Base-by-base conservation (phyloP, 2,329 filamentous ascomycete genomes). In the Rutstroemia sp. region DNA sequence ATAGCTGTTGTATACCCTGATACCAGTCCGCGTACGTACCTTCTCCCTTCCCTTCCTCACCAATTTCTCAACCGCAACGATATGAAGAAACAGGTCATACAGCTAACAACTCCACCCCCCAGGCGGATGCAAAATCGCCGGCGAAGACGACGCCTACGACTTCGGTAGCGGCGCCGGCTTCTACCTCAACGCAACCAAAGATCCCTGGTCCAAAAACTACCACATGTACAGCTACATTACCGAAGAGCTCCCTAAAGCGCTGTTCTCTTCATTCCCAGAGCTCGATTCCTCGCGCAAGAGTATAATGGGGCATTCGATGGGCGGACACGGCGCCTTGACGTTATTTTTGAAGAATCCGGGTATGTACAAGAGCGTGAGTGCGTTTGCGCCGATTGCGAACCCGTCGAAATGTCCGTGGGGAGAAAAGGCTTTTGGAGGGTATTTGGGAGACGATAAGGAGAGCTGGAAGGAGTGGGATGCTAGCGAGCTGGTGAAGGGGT, bases 271-370 rank as follows among this genome's bases (percentile, higher is more conserved):
- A 25, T 95, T 91, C 73, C 76, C 81, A 30, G 78, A 83, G 68
- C 76, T 99, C 30, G 92, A 97, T 71, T 68, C 72, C 0, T 73
- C 67, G 27, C 79, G 86, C 42, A 84, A 96, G 55, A 87, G 86
- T 72, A 94, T 99, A 67, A 89, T 89, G 42, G 94, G 94, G 5
- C 94, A 99, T 76, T 92, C 86, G 66, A 99, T 99, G 94, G 94
- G 94, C 63, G 94, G 94, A 0, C 94, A 99, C 73, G 94, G 94
- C 61, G 94, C 94, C 46, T 77, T 99, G 65, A 96, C 92, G 47
- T 75, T 97, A 65, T 97, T 88, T 77, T 79, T 99, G 52, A 92
- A 89, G 76, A 87, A 97, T 74, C 92, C 94, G 0, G 90, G 88
- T 61, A 84, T 82, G 76, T 99, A 95, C 78, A 88, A 86, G 76